phyloP scores from a whole-genome alignment of 306 rosid genomes.

The Dalbergia cultrata region DNA sequence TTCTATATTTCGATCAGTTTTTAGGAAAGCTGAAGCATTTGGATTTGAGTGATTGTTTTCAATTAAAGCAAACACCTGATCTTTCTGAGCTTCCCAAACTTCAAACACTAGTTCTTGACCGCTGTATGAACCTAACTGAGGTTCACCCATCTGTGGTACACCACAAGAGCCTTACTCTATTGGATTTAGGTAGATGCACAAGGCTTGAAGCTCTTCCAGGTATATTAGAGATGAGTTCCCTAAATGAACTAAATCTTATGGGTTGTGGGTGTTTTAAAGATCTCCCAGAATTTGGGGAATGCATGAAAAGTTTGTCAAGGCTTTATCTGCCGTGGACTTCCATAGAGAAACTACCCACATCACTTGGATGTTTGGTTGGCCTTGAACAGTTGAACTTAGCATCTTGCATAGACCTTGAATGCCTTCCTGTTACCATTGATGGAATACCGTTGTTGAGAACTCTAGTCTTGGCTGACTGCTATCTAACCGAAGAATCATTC shows the following conservation, averaged over 20 bases:
- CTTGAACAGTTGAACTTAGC: background rate
- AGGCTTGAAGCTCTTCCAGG: background rate
- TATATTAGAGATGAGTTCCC: background rate
- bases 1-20: no score
- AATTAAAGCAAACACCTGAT: no score
- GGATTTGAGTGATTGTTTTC: no score
- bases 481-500: background rate
- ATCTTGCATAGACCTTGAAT: slow-evolving; percentile 27
- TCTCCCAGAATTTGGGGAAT: slow-evolving; percentile 20
- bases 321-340: slow-evolving; percentile 5
- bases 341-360: background rate
- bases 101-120: background rate
- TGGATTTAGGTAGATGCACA: background rate
- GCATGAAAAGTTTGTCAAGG: background rate
- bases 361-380: background rate
- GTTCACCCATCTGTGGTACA: slow-evolving; percentile 21
- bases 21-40: no score
- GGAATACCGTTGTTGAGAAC: slow-evolving; percentile 43
- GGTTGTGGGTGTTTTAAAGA: background rate
- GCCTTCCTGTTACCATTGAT: slow-evolving; percentile 11
- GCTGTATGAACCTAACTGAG: background rate
- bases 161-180: background rate
- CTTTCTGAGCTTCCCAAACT: no score
- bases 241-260: background rate
- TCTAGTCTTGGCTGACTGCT: no score